phyloP scores from a whole-genome alignment of 2,329 filamentous ascomycete species.

The Verticillium alfalfae region DNA sequence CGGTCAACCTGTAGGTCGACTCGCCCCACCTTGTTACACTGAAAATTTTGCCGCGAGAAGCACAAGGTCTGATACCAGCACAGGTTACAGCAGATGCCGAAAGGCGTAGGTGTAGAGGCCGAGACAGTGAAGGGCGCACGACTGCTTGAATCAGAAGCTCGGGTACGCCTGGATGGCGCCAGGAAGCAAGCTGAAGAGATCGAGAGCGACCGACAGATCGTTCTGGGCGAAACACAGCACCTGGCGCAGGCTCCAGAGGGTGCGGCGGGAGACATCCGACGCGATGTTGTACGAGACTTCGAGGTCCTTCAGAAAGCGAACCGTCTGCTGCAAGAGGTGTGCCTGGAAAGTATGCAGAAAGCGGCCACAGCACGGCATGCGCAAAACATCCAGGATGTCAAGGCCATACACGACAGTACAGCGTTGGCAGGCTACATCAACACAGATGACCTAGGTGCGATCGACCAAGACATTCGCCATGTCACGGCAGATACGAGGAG shows the following conservation, averaged over 20 bases:
- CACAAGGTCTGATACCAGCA: neutral
- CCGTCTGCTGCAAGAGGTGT: neutral
- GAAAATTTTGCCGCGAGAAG: neutral
- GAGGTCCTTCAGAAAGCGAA: neutral
- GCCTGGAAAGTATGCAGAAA: neutral
- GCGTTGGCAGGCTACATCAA: neutral
- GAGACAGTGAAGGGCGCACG: neutral
- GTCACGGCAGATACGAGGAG: neutral
- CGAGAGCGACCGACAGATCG: neutral
- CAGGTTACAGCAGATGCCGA: neutral
- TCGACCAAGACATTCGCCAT: neutral
- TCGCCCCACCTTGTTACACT: neutral
- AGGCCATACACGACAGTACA: neutral
- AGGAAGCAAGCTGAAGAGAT: neutral
- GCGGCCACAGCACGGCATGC: neutral
- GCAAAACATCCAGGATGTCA: neutral
- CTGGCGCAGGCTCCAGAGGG: neutral
- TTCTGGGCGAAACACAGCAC: neutral
- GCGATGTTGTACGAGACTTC: neutral
- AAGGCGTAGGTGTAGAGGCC: neutral
- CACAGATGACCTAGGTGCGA: neutral
- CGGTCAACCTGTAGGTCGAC: neutral
- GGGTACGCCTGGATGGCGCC: neutral
- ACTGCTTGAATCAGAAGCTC: neutral
- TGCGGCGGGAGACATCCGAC: neutral